Evolutionary conservation across 345 rosid genomes (phyloP).

Genomic region (Firmiana major): DNA sequence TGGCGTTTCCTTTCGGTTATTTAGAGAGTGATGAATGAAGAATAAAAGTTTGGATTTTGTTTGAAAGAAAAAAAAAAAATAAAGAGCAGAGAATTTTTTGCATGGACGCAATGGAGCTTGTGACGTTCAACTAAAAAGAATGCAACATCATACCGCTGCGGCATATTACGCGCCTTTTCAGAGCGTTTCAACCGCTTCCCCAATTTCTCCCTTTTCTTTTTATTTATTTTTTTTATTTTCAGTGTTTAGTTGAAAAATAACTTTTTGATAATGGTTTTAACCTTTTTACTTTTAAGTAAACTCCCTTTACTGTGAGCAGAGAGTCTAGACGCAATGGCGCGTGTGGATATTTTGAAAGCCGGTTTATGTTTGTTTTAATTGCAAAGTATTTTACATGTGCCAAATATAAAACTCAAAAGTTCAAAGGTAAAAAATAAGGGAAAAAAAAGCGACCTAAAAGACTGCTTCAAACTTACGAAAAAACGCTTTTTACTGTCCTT

Average conservation of each 20-base stretch:
- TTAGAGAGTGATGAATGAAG: not conserved
- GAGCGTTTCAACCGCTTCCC: not conserved
- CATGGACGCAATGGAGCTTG: not conserved
- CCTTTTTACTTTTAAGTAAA: too few relatives aligned
- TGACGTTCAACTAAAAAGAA: not conserved
- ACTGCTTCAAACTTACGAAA: constrained; percentile 7
- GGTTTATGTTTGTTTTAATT: not conserved
- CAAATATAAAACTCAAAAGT: too few relatives aligned
- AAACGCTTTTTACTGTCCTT: not conserved
- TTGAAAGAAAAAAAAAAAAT: too few relatives aligned
- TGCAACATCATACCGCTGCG: not conserved
- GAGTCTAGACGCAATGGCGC: not conserved
- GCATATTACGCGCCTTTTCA: not conserved
- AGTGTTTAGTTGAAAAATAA: too few relatives aligned
- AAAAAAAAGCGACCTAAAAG: not conserved
- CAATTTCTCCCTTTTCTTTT: too few relatives aligned
- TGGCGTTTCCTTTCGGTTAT: constrained; percentile 1
- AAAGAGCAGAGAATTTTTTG: not conserved
- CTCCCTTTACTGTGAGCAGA: too few relatives aligned
- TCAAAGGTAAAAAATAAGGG: not conserved
- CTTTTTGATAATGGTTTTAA: too few relatives aligned
- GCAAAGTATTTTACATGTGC: not conserved
- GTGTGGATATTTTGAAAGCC: not conserved
- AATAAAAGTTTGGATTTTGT: too few relatives aligned
- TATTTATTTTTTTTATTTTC: too few relatives aligned